Evolutionary conservation across 768 basidiomycete genomes (phyloP), one percentile per base, ranked within the genome.

Genomic region (Tremella yokohamensis): DNA sequence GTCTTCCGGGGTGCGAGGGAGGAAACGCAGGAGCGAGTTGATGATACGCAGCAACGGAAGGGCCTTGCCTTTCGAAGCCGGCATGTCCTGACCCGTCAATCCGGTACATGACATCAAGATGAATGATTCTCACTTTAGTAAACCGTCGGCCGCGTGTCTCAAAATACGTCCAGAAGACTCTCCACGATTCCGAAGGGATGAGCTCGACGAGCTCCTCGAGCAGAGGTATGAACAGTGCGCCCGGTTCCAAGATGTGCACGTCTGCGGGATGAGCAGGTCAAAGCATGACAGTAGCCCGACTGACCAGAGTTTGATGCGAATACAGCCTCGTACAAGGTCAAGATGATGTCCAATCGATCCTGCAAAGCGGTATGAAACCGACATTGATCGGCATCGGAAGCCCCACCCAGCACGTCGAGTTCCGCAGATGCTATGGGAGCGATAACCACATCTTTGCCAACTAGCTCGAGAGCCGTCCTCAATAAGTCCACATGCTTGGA

Each of bases 61-160:
- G 8, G 72, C 69, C 59, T 73, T 73, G n/a, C 72, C 72, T 60
- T 52, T 55, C 0, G 69, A 70, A n/a, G 72, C 66, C 20, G 72
- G 72, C 72, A 73, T 73, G 49, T 73, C 61, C 68, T 72, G 13
- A 7, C 13, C 19, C n/a, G 39, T 51, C 47, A 63, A 50, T 54
- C 29, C 45, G 19, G 29, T 54, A 40, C 45, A 34, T 40, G 25
- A 8, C 7, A 22, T 53, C 6, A 26, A 39, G 52, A 19, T n/a
- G 40, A 8, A 53, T 13, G 15, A 53, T 3, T 25, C 53, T 13
- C 26, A 69, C 70, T 56, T 73, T 73, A 12, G 72, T 70, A 38
- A 73, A 73, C 4, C 72, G 52, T 54, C 68, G 68, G 11, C 66
- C 63, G 2, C 72, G 56, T 3, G 69, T 68, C 42, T 73, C 72